These are phyloP conservation scores for Nigrograna mackinnonii DNA, from an alignment of 2,329 filamentous ascomycete species.

Conservation along the genomic window DNA sequence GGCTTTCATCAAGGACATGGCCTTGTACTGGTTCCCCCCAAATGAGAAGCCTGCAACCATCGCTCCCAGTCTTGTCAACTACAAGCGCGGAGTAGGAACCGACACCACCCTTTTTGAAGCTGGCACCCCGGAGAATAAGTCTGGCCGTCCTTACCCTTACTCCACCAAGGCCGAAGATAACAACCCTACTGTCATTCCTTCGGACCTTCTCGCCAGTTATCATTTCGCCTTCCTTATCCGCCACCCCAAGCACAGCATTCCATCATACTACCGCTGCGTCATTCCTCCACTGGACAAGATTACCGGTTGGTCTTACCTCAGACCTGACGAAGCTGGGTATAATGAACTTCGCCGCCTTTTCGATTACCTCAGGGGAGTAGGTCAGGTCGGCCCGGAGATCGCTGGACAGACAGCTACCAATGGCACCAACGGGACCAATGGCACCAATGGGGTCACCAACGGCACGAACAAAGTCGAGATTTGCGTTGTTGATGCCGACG, in stretches of 20 bases:
- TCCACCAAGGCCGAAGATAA: constrained; percentile 61
- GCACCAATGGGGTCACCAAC: constrained; percentile 34
- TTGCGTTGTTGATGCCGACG: constrained; percentile 91
- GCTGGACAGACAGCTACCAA: constrained; percentile 50
- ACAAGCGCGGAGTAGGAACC: constrained; percentile 65
- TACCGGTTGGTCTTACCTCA: constrained; percentile 86
- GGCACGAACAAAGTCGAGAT: constrained; percentile 60
- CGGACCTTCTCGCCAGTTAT: constrained; percentile 74
- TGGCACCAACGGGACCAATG: constrained; percentile 30
- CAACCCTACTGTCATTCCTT: constrained; percentile 86
- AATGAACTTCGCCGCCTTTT: constrained; percentile 84
- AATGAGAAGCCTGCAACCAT: constrained; percentile 68
- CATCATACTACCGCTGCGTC: constrained; percentile 93
- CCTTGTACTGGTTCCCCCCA: constrained; percentile 85
- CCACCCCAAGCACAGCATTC: constrained; percentile 88
- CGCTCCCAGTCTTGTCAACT: constrained; percentile 72
- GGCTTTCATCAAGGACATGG: constrained; percentile 97
- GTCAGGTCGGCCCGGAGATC: constrained; percentile 71
- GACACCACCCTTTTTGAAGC: constrained; percentile 39
- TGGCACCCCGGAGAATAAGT: constrained; percentile 29
- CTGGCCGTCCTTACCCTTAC: constrained; percentile 60
- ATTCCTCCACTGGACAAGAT: constrained; percentile 80
- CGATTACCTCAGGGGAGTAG: constrained; percentile 74
- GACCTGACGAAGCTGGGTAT: constrained; percentile 88
- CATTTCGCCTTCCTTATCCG: constrained; percentile 98